These are phyloP conservation scores for Claviceps pazoutovae DNA, from an alignment of 2,329 filamentous ascomycete genomes.

Conservation along the genomic window DNA sequence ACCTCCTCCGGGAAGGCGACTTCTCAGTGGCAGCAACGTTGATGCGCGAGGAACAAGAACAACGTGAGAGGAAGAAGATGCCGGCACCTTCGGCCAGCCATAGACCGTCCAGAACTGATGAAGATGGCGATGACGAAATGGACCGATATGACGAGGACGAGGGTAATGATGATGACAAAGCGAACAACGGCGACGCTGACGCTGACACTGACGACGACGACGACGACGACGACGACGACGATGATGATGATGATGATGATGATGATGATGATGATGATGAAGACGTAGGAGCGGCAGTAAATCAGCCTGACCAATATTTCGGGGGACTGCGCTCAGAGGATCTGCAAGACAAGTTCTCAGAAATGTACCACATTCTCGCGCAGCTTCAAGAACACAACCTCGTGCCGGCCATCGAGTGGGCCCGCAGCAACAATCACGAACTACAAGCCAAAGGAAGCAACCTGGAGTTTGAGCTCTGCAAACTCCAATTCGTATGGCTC, in stretches of 20 bases:
- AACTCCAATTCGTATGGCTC: conserved; percentile 79
- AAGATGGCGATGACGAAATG: conserved; percentile 21
- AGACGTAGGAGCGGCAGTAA: conserved; percentile 1
- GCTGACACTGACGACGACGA: conserved; percentile 9
- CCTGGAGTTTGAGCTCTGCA: conserved; percentile 85
- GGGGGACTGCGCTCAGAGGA: conserved; percentile 24
- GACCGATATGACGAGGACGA: conserved; percentile 13
- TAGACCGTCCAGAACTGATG: conserved; percentile 12
- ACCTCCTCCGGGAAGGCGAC: conserved; percentile 84
- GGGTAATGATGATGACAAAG: conserved; percentile 5
- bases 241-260: not conserved
- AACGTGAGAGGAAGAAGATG: conserved; percentile 11
- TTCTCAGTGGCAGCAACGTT: conserved; percentile 82
- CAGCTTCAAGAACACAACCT: conserved; percentile 64
- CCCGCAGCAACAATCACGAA: conserved; percentile 51
- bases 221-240: conserved; percentile 8
- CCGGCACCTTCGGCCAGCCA: conserved; percentile 5
- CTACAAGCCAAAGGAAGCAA: conserved; percentile 79
- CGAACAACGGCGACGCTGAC: not conserved
- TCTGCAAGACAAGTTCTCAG: conserved; percentile 67
- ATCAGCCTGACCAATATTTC: conserved; percentile 13
- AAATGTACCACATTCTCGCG: conserved; percentile 83
- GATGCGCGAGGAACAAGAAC: conserved; percentile 50
- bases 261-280: not conserved
- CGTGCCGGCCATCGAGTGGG: conserved; percentile 76